Percentiles rank a stretch among this genome's conserved stretches.
phyloP scores from a whole-genome alignment of 2,329 filamentous ascomycete species.

The Xylaria arbuscula region DNA sequence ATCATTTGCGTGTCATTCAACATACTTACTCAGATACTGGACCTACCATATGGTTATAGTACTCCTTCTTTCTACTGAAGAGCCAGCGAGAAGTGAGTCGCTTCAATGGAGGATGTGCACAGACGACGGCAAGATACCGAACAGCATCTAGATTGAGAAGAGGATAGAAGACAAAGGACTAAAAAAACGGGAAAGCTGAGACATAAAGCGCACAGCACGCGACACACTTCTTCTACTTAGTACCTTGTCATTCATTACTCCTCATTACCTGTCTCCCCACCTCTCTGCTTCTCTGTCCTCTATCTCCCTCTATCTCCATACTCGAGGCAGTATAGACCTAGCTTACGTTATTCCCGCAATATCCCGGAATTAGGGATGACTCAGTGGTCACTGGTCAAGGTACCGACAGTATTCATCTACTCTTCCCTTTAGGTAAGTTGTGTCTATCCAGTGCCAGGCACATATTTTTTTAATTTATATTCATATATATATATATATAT shows the following conservation, averaged over 20 bases:
- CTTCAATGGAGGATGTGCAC: not conserved
- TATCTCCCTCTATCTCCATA: too few relatives aligned
- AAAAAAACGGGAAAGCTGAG: not conserved
- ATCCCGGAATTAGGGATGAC: constrained; percentile 2
- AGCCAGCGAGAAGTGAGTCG: not conserved
- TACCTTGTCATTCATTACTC: not conserved
- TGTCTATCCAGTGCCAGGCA: too few relatives aligned
- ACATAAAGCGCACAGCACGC: not conserved
- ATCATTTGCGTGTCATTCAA: not conserved
- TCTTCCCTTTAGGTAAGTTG: too few relatives aligned
- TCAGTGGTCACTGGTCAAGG: not conserved
- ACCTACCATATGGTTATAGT: too few relatives aligned
- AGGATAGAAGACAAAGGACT: not conserved
- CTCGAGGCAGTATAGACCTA: not conserved
- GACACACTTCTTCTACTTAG: not conserved
- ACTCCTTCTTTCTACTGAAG: too few relatives aligned
- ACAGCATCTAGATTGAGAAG: too few relatives aligned
- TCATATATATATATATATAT: not conserved
- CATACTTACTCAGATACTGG: not conserved
- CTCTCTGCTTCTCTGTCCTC: not conserved
- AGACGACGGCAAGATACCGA: too few relatives aligned
- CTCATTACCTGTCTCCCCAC: not conserved
- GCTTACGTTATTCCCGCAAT: not conserved
- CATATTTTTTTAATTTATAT: too few relatives aligned
- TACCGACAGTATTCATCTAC: too few relatives aligned